Base-by-base conservation (phyloP, 2,329 filamentous ascomycete species). In the Xylogone sp. region DNA sequence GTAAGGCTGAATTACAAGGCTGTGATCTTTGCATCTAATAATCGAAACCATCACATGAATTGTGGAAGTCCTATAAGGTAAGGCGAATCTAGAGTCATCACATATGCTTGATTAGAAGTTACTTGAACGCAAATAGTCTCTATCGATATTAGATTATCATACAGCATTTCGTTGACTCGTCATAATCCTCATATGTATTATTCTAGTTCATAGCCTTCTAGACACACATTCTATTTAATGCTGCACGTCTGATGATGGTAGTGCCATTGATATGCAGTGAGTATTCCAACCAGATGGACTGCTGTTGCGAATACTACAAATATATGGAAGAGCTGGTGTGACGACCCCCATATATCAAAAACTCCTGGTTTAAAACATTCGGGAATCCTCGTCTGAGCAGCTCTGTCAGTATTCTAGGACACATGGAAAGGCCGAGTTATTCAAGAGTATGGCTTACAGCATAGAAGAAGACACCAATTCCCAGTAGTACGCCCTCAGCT, bases 241-340 rank as follows among this genome's bases (percentile, higher is more conserved):
- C 24, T 10, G 10, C 24, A 27, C 24, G 10, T 27, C 10, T 27
- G 34, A 18, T 39, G 52, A 54, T 54, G 48, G 21, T 53, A 49
- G 43, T 54, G 51, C 21, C 43, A 54, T 34, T 54, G 45, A 29
- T 65, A 63, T 16, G 66, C 67, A 42, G 58, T 59, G 56, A 66
- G 53, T 42, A 71, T 59, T 1, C 66, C 71, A 43, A 68, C 57
- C 42, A 74, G 54, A 61, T 77, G 70, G 12, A 71, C 60, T 22
- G 65, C 55, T 21, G 69, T 69, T 5, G 69, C 71, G 4, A 75
- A 27, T 0, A 74, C 73, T 9, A 76, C 71, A 6, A 75, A 63
- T 10, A 73, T 57, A 49, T 77, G 74, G 50, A 76, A 76, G 6
- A 76, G 67, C 54, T 76, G 73, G 52, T 76, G 74, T 13, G 73